These are phyloP conservation scores for Gyromitra esculenta DNA, from an alignment of 2,329 filamentous ascomycete species.

Conservation along the genomic window DNA sequence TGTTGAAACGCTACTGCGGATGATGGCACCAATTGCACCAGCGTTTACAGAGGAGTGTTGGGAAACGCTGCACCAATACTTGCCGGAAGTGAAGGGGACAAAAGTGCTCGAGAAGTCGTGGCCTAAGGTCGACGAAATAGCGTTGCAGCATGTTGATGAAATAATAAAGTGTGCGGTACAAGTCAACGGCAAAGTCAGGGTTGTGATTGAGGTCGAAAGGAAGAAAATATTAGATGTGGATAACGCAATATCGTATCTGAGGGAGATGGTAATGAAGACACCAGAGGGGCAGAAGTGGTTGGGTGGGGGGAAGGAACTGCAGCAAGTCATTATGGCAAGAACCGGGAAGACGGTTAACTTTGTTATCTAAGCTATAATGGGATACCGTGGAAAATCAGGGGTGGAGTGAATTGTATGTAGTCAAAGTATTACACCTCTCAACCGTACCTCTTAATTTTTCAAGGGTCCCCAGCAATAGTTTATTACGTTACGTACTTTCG, in stretches of 20 bases:
- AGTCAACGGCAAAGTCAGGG: slow-evolving; percentile 80
- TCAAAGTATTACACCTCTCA: neutral
- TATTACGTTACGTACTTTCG: too few relatives aligned
- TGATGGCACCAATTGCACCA: slow-evolving; percentile 82
- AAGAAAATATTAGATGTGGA: slow-evolving; percentile 59
- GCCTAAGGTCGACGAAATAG: slow-evolving; percentile 66
- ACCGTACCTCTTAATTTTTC: too few relatives aligned
- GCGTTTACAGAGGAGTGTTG: slow-evolving; percentile 85
- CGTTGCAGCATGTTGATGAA: slow-evolving; percentile 63
- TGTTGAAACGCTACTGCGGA: slow-evolving; percentile 69
- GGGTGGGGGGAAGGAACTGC: slow-evolving; percentile 65
- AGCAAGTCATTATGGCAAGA: slow-evolving; percentile 73
- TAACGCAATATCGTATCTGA: slow-evolving; percentile 68
- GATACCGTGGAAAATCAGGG: neutral
- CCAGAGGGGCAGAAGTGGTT: slow-evolving; percentile 70
- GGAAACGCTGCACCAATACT: slow-evolving; percentile 67
- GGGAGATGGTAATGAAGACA: slow-evolving; percentile 70
- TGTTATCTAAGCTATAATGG: slow-evolving; percentile 62
- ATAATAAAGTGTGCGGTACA: slow-evolving; percentile 71
- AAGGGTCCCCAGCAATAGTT: too few relatives aligned
- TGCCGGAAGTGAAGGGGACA: slow-evolving; percentile 63
- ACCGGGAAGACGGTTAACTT: slow-evolving; percentile 78
- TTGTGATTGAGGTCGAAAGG: slow-evolving; percentile 68
- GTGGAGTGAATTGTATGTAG: neutral
- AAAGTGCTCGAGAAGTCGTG: slow-evolving; percentile 68